Evolutionary conservation across 164 flowering plant genomes (phyloP).

Genomic region (Berberis thunbergii): DNA sequence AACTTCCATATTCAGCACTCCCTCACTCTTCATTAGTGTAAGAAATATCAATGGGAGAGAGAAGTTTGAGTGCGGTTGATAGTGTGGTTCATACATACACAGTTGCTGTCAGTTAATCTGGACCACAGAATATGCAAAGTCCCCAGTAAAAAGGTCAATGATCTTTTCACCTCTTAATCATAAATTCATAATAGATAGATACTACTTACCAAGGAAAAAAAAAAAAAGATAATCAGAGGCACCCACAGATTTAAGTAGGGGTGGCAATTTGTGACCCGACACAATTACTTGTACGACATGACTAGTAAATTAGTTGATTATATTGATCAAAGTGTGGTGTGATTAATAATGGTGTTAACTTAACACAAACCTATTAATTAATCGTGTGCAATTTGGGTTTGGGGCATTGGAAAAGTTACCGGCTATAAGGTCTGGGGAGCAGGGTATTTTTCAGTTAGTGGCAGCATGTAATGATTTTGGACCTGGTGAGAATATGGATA

Average conservation of each 20-base stretch:
- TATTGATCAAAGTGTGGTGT: too few species aligned
- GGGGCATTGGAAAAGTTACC: too few species aligned
- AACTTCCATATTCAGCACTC: neutral
- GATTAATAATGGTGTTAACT: too few species aligned
- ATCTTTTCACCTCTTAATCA: neutral
- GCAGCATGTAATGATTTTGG: too few species aligned
- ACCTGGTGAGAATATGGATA: too few species aligned
- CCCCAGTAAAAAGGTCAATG: constrained; percentile 2
- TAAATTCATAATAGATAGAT: neutral
- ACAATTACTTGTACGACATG: neutral
- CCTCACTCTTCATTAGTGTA: neutral
- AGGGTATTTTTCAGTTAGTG: too few species aligned
- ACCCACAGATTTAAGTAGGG: constrained; percentile 2
- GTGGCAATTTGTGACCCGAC: neutral
- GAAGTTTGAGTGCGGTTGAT: constrained; percentile 20
- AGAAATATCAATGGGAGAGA: constrained; percentile 9
- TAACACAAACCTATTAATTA: too few species aligned
- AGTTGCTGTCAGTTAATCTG: constrained; percentile 22
- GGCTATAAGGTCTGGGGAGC: too few species aligned
- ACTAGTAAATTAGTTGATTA: too few species aligned
- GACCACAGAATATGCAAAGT: constrained; percentile 31
- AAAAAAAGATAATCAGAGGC: neutral
- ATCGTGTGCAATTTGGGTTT: too few species aligned
- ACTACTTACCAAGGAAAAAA: neutral
- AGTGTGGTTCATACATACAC: constrained; percentile 13